Evolutionary conservation across 2,329 filamentous ascomycete genomes (phyloP), one percentile per base, ranked within the genome.

Genomic region (Aspergillus pseudonomiae): DNA sequence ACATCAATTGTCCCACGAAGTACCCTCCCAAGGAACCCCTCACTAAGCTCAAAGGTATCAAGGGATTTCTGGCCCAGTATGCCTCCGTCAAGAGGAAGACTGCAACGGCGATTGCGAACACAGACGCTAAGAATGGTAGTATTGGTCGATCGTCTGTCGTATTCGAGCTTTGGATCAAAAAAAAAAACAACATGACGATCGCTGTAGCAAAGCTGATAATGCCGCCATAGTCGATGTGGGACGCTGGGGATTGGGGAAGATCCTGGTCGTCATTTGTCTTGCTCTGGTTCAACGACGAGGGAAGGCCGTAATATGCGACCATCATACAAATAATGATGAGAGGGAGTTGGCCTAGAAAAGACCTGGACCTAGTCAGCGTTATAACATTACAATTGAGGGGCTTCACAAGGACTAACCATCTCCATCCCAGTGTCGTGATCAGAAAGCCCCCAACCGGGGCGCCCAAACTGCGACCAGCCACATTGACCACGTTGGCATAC

Each of bases 371-470:
- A 12, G 4, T 36, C 14, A 32, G 55, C 7, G 0, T 39, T 19
- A 10, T 50, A 4, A 21, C 26, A 1, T 19, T 10, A 6, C 24
- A 30, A 14, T 28, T 19, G 5, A 6, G 21, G 1, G 34, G 5
- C 24, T 6, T 11, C 7, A 12, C 12, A 26, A 16, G 6, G 43
- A 61, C 50, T 9, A 6, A 61, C 87, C 88, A 91, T 46, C 90
- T 81, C 90, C 90, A 93, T 28, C 90, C 90, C 1, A 93, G 76
- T 45, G 80, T 81, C 71, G 92, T 90, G 39, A 89, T 89, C 73
- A 93, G 85, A 60, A 87, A 81, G 1, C 90, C 90, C n/a, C 90
- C 90, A 10, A 90, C 81, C 0, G 89, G 89, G 1, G 90, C 90
- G 4, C 90, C 90, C 3, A 87, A 74, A 50, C 77, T 80, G 26